phyloP scores from a whole-genome alignment of 2,329 filamentous ascomycete genomes.

The Epichloe scottii region DNA sequence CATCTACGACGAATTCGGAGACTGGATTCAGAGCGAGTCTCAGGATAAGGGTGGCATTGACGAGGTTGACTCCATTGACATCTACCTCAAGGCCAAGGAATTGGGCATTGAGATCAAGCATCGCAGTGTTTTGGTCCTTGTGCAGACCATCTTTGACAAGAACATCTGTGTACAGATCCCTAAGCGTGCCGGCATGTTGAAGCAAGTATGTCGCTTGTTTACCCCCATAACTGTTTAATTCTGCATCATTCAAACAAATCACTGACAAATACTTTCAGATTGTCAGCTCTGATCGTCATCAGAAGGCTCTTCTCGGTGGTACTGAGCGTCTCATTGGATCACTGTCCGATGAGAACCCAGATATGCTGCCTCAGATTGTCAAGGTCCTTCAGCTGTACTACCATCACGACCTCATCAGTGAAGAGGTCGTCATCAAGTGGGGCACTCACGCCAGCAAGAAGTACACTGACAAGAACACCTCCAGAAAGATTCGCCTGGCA shows the following conservation, averaged over 20 bases:
- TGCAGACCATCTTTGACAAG: slow-evolving; percentile 87
- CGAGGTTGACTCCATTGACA: slow-evolving; percentile 75
- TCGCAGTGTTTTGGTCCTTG: slow-evolving; percentile 81
- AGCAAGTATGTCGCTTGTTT: slow-evolving; percentile 48
- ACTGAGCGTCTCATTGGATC: slow-evolving; percentile 78
- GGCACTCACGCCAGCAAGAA: slow-evolving; percentile 95
- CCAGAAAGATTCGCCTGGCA: slow-evolving; percentile 91
- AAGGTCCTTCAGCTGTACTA: slow-evolving; percentile 86
- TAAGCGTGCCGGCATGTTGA: slow-evolving; percentile 72
- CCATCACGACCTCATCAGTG: slow-evolving; percentile 74
- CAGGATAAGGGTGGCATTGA: slow-evolving; percentile 60
- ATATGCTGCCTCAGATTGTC: slow-evolving; percentile 63
- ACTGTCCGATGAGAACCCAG: slow-evolving; percentile 62
- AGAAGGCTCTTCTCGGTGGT: slow-evolving; percentile 90
- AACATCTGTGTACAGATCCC: slow-evolving; percentile 81
- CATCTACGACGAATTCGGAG: slow-evolving; percentile 80
- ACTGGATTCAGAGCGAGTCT: slow-evolving; percentile 73
- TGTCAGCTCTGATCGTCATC: slow-evolving; percentile 79
- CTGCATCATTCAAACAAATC: neutral
- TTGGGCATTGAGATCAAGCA: slow-evolving; percentile 90
- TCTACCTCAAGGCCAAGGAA: slow-evolving; percentile 95
- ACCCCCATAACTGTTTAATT: neutral
- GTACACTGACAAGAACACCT: slow-evolving; percentile 79
- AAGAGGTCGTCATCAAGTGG: slow-evolving; percentile 85
- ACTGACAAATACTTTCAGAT: slow-evolving; percentile 6